These are phyloP conservation scores for Linnemannia zychae DNA, from an alignment of 192 early-diverging fungal genomes.

Conservation along the genomic window DNA sequence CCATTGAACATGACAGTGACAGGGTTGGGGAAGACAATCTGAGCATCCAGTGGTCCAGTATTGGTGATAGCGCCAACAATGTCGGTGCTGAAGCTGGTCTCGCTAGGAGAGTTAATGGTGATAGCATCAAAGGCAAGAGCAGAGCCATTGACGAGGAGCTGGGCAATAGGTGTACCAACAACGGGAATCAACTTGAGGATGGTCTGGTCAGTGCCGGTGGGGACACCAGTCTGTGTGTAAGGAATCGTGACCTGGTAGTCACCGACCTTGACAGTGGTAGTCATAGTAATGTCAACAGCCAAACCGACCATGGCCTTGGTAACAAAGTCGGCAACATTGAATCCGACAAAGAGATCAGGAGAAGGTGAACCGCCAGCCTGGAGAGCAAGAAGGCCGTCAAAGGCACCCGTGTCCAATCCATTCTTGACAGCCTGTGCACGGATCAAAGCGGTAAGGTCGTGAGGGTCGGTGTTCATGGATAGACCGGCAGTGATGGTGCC, in stretches of 20 bases:
- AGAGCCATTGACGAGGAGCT: constrained; percentile 50
- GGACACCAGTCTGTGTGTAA: constrained; percentile 58
- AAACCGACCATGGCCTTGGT: constrained; percentile 58
- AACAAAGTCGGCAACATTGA: constrained; percentile 57
- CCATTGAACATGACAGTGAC: constrained; percentile 55
- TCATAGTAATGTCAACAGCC: constrained; percentile 56
- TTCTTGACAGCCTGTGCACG: constrained; percentile 48
- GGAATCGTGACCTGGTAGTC: constrained; percentile 54
- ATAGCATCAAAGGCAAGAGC: constrained; percentile 54
- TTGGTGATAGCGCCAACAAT: constrained; percentile 57
- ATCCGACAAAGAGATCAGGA: constrained; percentile 47
- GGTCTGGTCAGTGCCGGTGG: constrained; percentile 53
- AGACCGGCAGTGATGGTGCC: constrained; percentile 54
- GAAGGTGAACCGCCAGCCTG: constrained; percentile 17
- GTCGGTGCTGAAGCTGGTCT: constrained; percentile 47
- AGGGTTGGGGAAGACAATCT: constrained; percentile 59
- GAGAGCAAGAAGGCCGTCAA: constrained; percentile 60
- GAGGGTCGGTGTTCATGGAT: constrained; percentile 60
- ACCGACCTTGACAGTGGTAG: constrained; percentile 57
- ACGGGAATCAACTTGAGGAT: constrained; percentile 59
- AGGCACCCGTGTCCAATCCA: constrained; percentile 43
- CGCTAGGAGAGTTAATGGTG: constrained; percentile 48
- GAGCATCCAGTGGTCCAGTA: constrained; percentile 62
- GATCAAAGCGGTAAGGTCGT: constrained; percentile 53
- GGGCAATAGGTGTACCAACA: constrained; percentile 65